Base-by-base conservation (phyloP, 1,139 yeast species). In the Hyphopichia buzzinii region DNA sequence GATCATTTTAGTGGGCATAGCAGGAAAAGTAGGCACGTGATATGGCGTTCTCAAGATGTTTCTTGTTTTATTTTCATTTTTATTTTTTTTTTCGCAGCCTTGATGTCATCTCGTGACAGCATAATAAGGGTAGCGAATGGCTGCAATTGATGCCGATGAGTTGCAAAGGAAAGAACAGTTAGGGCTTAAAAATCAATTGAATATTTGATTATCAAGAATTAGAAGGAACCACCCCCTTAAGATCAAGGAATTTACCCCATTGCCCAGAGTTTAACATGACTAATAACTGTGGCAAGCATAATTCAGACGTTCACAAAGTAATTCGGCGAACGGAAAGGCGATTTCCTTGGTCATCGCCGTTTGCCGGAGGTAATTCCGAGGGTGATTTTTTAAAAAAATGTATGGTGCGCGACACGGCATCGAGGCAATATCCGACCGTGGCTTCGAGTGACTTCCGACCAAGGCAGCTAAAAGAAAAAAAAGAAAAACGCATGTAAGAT, bases 391-490 rank as follows among this genome's bases (percentile, higher is more conserved):
- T 13, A 5, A 5, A n/a, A 13, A 4, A 10, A 27, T 8, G 30
- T 27, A 13, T 27, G 30, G 30, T 8, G 30, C 8, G 10, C 17
- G 22, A 16, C 13, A 29, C 31, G 31, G 31, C 31, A 12, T 29
- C n/a, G 8, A 15, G 14, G 6, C 10, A 15, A 31, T 2, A 8
- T 31, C 33, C 33, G 38, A 33, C 28, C 35, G 28, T 28, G 31
- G 28, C 33, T 16, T 15, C 19, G 23, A 6, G 23, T 10, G 23
- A 19, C 6, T 19, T 19, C 23, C 23, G 23, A 10, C 8, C 8
- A 10, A 6, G 10, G 23, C 23, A 19, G 6, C 6, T 7, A 19
- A 19, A 19, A 19, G 23, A 19, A 19, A 19, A 19, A 19, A 19
- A 19, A 19, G 6, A 6, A 19, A 19, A 19, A 11, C 8, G 24